phyloP scores from a whole-genome alignment of 345 rosid genomes.

The Eucalyptus pauciflora region DNA sequence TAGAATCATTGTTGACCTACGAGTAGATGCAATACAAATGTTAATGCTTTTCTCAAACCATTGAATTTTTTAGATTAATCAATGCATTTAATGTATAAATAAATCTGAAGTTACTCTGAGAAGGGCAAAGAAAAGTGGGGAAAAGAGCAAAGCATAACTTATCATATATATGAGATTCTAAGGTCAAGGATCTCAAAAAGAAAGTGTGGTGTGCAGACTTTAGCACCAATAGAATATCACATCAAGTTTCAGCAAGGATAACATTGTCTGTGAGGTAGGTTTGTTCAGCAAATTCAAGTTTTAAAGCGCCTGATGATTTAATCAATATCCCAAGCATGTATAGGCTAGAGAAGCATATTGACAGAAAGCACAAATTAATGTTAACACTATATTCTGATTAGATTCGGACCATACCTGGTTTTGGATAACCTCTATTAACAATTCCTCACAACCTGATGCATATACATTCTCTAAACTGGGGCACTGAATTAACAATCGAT shows the following conservation, averaged over 20 bases:
- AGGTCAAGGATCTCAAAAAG: neutral
- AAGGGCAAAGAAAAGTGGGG: neutral
- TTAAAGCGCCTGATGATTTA: neutral
- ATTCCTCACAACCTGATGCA: slow-evolving; percentile 68
- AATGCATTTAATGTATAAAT: neutral
- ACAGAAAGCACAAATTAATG: neutral
- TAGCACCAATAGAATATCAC: neutral
- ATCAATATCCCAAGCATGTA: neutral
- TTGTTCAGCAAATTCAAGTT: neutral
- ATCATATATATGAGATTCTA: neutral
- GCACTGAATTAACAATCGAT: slow-evolving; percentile 82
- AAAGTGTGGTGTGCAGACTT: neutral
- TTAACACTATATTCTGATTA: neutral
- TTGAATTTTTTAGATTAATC: neutral
- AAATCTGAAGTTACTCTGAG: neutral
- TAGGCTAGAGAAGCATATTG: neutral
- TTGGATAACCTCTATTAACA: slow-evolving; percentile 44
- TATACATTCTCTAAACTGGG: slow-evolving; percentile 69
- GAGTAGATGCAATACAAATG: neutral
- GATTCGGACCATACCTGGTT: slow-evolving; percentile 53
- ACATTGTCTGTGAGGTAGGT: neutral
- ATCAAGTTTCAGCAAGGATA: neutral
- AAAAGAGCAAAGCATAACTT: neutral
- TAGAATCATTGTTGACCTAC: slow-evolving; percentile 37
- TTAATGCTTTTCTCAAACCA: neutral